phyloP scores from a whole-genome alignment of 176 grass and related monocot species.

The Bromus sterilis region DNA sequence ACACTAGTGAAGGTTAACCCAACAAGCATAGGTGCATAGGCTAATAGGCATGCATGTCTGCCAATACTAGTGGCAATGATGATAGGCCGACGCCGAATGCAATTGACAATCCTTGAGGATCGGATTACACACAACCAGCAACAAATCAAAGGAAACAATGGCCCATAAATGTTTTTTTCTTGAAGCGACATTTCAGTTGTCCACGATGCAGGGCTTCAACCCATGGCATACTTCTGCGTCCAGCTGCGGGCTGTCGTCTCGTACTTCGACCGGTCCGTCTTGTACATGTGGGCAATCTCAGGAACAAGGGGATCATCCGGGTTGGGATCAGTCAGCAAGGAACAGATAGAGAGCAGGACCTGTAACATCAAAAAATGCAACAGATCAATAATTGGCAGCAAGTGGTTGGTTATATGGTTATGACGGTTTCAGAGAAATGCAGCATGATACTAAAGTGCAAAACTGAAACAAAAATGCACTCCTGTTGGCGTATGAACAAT shows the following conservation, averaged over 20 bases:
- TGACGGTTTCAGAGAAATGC: background rate
- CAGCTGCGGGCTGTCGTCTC: conserved; percentile 63
- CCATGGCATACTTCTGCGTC: conserved; percentile 71
- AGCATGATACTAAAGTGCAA: background rate
- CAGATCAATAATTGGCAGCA: background rate
- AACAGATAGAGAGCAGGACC: conserved; percentile 72
- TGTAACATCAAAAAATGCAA: background rate
- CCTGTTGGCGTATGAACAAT: background rate
- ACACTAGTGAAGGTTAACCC: conserved; percentile 7
- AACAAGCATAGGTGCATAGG: conserved; percentile 30
- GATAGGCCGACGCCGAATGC: conserved; percentile 6
- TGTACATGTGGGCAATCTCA: conserved; percentile 75
- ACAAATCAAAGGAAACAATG: conserved; percentile 42
- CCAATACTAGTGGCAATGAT: conserved; percentile 27
- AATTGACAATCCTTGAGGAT: conserved; percentile 45
- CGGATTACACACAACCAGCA: conserved; percentile 31
- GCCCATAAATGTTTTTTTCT: conserved; percentile 20
- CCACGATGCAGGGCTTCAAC: background rate
- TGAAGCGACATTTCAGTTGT: background rate
- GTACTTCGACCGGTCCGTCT: conserved; percentile 48
- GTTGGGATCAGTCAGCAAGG: conserved; percentile 61
- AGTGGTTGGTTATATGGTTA: background rate
- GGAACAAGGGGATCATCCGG: conserved; percentile 67
- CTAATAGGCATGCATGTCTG: conserved; percentile 23
- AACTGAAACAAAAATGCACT: background rate